Evolutionary conservation across 169 alveolate genomes (phyloP).

Genomic region (Plasmodium vivax): DNA sequence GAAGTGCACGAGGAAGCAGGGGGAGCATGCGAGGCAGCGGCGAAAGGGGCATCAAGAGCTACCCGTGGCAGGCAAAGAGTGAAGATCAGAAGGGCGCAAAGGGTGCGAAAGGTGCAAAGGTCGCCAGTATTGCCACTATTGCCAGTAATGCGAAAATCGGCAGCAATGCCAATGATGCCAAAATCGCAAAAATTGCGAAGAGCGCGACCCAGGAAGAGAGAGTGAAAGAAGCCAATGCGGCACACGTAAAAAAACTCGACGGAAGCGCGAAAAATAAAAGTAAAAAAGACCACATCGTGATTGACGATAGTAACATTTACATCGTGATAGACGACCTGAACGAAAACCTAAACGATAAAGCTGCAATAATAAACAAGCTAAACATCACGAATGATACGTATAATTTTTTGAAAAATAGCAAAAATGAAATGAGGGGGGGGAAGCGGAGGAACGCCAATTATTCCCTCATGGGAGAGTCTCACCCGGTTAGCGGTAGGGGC

Average conservation of each 20-base stretch:
- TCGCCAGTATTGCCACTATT: too few relatives aligned
- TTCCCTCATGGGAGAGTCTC: neutral
- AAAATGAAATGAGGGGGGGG: neutral
- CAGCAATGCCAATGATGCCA: too few relatives aligned
- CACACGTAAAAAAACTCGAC: neutral
- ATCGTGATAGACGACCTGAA: neutral
- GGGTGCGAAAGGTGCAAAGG: too few relatives aligned
- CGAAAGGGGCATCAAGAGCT: neutral
- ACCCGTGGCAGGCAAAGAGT: neutral
- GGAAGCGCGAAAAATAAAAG: neutral
- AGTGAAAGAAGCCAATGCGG: neutral
- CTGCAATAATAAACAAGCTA: neutral
- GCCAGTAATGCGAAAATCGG: too few relatives aligned
- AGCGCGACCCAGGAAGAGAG: neutral
- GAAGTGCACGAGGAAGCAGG: neutral
- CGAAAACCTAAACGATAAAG: neutral
- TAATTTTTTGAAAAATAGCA: slow-evolving; percentile 4
- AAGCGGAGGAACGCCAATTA: neutral
- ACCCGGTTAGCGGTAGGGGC: neutral
- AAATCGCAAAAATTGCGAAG: neutral
- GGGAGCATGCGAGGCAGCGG: neutral
- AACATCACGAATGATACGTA: slow-evolving; percentile 11
- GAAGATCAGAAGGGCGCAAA: neutral
- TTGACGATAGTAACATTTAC: slow-evolving; percentile 34
- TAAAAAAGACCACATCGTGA: neutral